A percentile compares a stretch with the other conserved stretches of the same genome.
phyloP scores from a whole-genome alignment of 108 stramenopile species.

The Fragilariopsis cylindrus region DNA sequence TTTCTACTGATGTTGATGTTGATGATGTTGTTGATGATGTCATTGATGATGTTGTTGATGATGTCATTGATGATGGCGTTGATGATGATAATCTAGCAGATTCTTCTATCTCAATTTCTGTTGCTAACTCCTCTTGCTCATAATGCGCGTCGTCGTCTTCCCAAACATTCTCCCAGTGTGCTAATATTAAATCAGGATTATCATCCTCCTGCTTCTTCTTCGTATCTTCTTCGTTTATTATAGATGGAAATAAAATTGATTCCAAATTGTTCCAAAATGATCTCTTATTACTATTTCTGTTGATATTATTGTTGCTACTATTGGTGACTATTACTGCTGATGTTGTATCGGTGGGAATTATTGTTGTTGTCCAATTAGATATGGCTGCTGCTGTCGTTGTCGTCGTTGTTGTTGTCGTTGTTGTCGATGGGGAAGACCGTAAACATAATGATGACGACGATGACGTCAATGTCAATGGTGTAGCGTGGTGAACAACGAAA shows the following conservation, averaged over 20 bases:
- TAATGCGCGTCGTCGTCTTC: not conserved
- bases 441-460: not conserved
- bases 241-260: not conserved
- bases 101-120: too few species aligned
- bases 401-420: not conserved
- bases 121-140: too few species aligned
- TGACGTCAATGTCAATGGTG: not conserved
- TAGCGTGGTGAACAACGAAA: not conserved
- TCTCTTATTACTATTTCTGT: too few species aligned
- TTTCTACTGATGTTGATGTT: not conserved
- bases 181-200: not conserved
- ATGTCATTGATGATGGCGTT: not conserved
- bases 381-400: not conserved
- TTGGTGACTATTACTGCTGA: too few species aligned
- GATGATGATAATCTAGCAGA: too few species aligned
- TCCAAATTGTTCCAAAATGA: conserved; percentile 4
- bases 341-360: too few species aligned
- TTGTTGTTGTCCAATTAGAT: not conserved
- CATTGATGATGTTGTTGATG: not conserved
- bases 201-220: not conserved
- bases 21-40: too few species aligned
- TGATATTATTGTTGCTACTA: too few species aligned
- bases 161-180: not conserved
- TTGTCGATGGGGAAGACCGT: not conserved
- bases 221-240: not conserved